A percentile compares a stretch with the other conserved stretches of the same genome.
These are phyloP conservation scores for Apiospora sp. DNA, from an alignment of 2,329 filamentous ascomycete species.

Conservation along the genomic window DNA sequence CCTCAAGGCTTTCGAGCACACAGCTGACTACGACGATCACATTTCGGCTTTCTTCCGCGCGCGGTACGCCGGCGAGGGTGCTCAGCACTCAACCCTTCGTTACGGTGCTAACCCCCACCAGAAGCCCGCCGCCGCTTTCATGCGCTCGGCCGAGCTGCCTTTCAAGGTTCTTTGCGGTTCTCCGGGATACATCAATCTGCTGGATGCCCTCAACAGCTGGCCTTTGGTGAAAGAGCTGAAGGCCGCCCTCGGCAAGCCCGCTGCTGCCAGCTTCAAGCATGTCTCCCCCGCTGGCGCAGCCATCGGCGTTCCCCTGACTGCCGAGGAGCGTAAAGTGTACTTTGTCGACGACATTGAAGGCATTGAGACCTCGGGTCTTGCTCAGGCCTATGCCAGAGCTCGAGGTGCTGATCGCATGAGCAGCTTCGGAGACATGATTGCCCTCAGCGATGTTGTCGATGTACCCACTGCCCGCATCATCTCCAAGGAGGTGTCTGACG, in stretches of 20 bases:
- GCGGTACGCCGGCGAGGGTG: conserved; percentile 87
- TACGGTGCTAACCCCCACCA: conserved; percentile 99
- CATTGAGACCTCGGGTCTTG: conserved; percentile 84
- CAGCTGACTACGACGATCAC: conserved; percentile 92
- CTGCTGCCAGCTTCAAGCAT: conserved; percentile 98
- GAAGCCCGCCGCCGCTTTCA: conserved; percentile 90
- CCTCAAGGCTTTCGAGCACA: conserved; percentile 98
- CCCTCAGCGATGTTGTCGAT: conserved; percentile 89
- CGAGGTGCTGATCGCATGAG: conserved; percentile 98
- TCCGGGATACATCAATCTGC: conserved; percentile 96
- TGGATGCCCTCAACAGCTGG: conserved; percentile 97
- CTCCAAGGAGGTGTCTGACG: conserved; percentile 96
- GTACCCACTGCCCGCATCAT: conserved; percentile 96
- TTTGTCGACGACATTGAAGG: conserved; percentile 96
- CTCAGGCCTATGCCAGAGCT: conserved; percentile 94
- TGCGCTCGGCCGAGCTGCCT: conserved; percentile 77
- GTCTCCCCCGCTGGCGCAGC: conserved; percentile 96
- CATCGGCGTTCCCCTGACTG: conserved; percentile 85
- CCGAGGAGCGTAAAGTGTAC: conserved; percentile 94
- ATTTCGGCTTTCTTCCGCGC: conserved; percentile 98
- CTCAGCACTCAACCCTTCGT: conserved; percentile 84
- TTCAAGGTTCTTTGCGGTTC: conserved; percentile 92
- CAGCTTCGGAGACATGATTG: conserved; percentile 96
- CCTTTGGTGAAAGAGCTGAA: conserved; percentile 96
- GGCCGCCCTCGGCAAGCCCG: conserved; percentile 84